phyloP scores from a whole-genome alignment of 192 early-diverging fungal species.

The Mortierella hygrophila region DNA sequence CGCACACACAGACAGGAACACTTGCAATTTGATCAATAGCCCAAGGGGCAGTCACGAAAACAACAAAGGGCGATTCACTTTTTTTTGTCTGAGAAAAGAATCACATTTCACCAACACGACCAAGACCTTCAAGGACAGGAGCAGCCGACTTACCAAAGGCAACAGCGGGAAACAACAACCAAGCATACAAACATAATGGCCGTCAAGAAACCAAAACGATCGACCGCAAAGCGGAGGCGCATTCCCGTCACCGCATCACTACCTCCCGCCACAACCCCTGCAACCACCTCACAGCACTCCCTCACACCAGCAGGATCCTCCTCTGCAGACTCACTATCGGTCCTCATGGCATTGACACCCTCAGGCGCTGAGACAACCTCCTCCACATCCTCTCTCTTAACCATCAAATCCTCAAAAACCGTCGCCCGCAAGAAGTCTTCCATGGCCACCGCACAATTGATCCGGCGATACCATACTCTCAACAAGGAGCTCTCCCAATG shows the following conservation, averaged over 20 bases:
- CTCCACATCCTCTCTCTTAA: conserved; percentile 32
- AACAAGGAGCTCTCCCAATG: conserved; percentile 80
- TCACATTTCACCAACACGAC: neutral
- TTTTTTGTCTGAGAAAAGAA: neutral
- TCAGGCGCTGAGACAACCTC: conserved; percentile 43
- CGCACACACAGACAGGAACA: neutral
- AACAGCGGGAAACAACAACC: neutral
- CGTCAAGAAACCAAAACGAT: conserved; percentile 30
- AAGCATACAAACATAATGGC: conserved; percentile 9
- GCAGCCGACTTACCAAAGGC: neutral
- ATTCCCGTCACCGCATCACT: conserved; percentile 24
- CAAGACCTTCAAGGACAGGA: neutral
- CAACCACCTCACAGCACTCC: neutral
- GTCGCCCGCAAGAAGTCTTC: conserved; percentile 66
- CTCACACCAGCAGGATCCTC: neutral
- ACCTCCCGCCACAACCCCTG: neutral
- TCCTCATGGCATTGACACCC: conserved; percentile 36
- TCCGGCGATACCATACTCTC: conserved; percentile 84
- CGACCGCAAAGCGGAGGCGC: conserved; percentile 15
- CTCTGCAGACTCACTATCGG: conserved; percentile 17
- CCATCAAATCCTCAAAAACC: conserved; percentile 40
- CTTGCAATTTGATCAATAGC: neutral
- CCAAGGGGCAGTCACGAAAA: neutral
- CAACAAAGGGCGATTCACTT: neutral
- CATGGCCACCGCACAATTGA: conserved; percentile 74